These are phyloP conservation scores for Vitis hybrid DNA, from an alignment of 177 flowering plant species.

Conservation along the genomic window DNA sequence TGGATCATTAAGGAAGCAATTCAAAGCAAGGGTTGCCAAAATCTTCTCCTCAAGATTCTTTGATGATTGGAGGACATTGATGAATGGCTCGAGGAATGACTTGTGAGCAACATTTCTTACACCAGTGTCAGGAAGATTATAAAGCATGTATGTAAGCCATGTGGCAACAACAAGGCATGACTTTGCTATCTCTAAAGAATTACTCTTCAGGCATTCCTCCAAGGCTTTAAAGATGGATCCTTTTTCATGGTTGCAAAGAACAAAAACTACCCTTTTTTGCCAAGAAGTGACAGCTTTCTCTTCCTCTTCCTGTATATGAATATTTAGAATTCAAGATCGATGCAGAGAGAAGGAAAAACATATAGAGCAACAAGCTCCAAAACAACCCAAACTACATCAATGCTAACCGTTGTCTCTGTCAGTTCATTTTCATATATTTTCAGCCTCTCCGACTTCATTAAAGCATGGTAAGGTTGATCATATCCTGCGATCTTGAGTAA, in stretches of 20 bases:
- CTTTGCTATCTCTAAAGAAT: slow-evolving; percentile 63
- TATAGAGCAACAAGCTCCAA: neutral
- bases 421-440: slow-evolving; percentile 35
- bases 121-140: slow-evolving; percentile 62
- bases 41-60: slow-evolving; percentile 67
- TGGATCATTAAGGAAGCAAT: slow-evolving; percentile 51
- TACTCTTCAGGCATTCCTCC: slow-evolving; percentile 68
- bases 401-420: slow-evolving; percentile 44
- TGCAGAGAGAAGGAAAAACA: neutral
- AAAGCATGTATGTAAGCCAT: slow-evolving; percentile 68
- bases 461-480: slow-evolving; percentile 50
- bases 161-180: slow-evolving; percentile 64
- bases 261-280: slow-evolving; percentile 71
- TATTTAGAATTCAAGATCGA: slow-evolving; percentile 1
- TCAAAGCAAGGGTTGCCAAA: slow-evolving; percentile 62
- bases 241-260: slow-evolving; percentile 70
- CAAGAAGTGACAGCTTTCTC: slow-evolving; percentile 56
- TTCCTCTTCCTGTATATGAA: slow-evolving; percentile 53
- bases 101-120: slow-evolving; percentile 49
- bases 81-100: slow-evolving; percentile 56
- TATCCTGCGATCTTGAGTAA: slow-evolving; percentile 67
- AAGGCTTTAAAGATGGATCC: slow-evolving; percentile 73
- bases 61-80: slow-evolving; percentile 70
- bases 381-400: slow-evolving; percentile 4
- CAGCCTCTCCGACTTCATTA: slow-evolving; percentile 43